These are phyloP conservation scores for Cladosporium sp. DNA, from an alignment of 2,329 filamentous ascomycete species.

Conservation along the genomic window DNA sequence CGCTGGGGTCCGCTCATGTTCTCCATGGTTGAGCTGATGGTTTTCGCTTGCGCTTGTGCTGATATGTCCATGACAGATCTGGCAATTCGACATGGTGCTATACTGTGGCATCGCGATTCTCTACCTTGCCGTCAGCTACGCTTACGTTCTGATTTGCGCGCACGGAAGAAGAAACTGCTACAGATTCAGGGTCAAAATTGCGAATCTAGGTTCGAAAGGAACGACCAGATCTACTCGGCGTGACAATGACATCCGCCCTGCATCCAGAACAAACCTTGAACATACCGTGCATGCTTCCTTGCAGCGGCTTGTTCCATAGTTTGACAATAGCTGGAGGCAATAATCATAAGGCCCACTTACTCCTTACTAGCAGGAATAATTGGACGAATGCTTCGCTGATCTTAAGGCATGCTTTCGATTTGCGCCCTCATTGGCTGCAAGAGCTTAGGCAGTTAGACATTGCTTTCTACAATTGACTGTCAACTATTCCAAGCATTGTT, in stretches of 20 bases:
- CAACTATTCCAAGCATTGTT: too few species aligned
- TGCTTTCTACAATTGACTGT: not conserved
- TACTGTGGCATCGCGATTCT: too few species aligned
- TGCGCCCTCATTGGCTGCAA: not conserved
- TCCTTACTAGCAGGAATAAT: not conserved
- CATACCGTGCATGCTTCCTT: not conserved
- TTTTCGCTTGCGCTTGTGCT: not conserved
- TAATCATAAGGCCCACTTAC: not conserved
- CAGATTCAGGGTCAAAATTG: not conserved
- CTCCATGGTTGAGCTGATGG: not conserved
- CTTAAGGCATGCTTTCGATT: not conserved
- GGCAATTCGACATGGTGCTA: too few species aligned
- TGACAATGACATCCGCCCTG: not conserved
- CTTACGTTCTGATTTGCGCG: too few species aligned
- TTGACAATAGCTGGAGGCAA: not conserved
- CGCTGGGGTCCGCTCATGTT: not conserved
- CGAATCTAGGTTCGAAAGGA: not conserved
- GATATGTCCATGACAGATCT: not conserved
- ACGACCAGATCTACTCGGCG: not conserved
- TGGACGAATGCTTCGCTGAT: slow-evolving; percentile 1
- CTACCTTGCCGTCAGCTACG: too few species aligned
- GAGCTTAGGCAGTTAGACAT: not conserved
- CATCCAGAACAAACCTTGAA: not conserved
- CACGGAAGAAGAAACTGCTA: not conserved
- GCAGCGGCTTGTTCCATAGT: not conserved